Conservation (phyloP, 2,329 filamentous ascomycete genomes). For the Alternaria rosae region DNA sequence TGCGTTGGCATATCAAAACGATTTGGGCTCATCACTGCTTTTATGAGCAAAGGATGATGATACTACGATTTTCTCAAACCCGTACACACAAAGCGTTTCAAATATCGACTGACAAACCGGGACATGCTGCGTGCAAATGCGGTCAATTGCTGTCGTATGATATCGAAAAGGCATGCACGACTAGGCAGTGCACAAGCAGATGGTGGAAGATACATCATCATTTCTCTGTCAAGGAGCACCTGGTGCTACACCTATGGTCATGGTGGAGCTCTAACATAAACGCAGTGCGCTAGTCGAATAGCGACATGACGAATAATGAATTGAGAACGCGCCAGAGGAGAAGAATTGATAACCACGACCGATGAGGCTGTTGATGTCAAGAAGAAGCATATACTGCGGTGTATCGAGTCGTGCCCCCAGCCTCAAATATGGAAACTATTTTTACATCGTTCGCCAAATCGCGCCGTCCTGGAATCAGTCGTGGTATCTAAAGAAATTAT, state of each 20-base stretch:
- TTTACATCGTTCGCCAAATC: neutral
- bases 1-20: too few relatives aligned
- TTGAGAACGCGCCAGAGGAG: neutral
- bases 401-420: neutral
- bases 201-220: neutral
- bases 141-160: neutral
- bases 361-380: neutral
- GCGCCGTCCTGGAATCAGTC: neutral
- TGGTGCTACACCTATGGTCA: neutral
- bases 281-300: neutral
- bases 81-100: neutral
- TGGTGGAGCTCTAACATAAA: neutral
- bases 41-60: neutral
- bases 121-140: neutral
- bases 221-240: neutral
- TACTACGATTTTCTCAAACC: neutral
- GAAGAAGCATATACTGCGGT: neutral
- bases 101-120: neutral
- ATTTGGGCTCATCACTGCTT: too few relatives aligned
- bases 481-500: neutral
- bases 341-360: neutral
- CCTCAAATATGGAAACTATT: neutral
- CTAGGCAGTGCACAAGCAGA: neutral
- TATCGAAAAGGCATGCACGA: neutral
- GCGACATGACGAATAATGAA: neutral